A percentile compares a stretch with the other conserved stretches of the same genome.
phyloP scores from a whole-genome alignment of 345 rosid species.

The Eucalyptus decipiens region DNA sequence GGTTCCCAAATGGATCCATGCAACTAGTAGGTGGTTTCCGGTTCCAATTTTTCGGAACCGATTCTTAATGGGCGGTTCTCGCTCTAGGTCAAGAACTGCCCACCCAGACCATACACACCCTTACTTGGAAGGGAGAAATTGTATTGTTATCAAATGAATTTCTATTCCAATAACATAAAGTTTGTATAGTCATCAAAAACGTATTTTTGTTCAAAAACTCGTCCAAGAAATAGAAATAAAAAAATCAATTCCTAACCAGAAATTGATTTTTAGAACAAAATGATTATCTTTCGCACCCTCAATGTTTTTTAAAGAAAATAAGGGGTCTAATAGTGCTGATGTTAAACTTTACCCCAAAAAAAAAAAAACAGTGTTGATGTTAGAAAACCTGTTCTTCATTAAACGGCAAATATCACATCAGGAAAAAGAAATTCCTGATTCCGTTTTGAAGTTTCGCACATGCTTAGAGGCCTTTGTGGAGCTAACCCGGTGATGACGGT shows the following conservation, averaged over 20 bases:
- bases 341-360: background rate
- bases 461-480: background rate
- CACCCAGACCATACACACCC: too few species aligned
- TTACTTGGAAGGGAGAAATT: rapidly evolving
- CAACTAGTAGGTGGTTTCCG: too few species aligned
- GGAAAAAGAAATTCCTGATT: background rate
- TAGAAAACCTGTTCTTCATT: background rate
- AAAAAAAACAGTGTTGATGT: background rate
- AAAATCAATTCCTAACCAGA: rapidly evolving
- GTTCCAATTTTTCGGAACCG: too few species aligned
- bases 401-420: background rate
- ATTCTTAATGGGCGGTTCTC: too few species aligned
- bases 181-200: rapidly evolving
- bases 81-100: too few species aligned
- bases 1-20: too few species aligned
- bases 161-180: rapidly evolving
- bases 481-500: background rate
- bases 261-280: rapidly evolving
- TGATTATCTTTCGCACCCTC: rapidly evolving
- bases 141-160: rapidly evolving
- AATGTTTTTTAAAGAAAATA: background rate
- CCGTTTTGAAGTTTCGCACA: background rate
- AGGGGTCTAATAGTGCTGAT: background rate
- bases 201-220: too few species aligned
- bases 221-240: rapidly evolving